phyloP scores from a whole-genome alignment of 2,329 filamentous ascomycete species.

The Aspergillus uvarum region DNA sequence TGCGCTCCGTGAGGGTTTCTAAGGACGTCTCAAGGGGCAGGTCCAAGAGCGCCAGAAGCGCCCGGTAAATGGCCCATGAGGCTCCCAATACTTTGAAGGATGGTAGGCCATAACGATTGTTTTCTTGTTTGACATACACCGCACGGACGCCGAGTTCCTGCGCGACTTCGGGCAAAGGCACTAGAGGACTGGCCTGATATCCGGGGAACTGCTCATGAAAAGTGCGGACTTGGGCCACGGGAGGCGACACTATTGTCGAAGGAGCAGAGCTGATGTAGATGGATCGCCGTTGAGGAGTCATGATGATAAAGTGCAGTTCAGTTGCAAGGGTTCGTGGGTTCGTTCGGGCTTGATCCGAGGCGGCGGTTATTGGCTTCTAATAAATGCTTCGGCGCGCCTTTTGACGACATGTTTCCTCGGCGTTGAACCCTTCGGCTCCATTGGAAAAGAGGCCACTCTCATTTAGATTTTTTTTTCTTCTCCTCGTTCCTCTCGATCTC shows the following conservation, averaged over 20 bases:
- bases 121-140: conserved; percentile 71
- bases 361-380: neutral
- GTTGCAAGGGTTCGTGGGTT: neutral
- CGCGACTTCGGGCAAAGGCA: conserved; percentile 56
- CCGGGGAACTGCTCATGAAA: conserved; percentile 60
- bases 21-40: conserved; percentile 44
- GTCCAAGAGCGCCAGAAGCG: conserved; percentile 49
- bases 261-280: conserved; percentile 30
- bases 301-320: neutral
- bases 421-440: neutral
- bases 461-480: too few relatives aligned
- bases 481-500: neutral
- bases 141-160: conserved; percentile 56
- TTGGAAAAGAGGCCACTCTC: neutral
- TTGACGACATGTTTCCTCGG: neutral
- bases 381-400: neutral
- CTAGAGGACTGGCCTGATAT: conserved; percentile 58
- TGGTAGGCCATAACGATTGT: conserved; percentile 64
- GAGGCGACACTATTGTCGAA: conserved; percentile 15
- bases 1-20: conserved; percentile 22
- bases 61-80: conserved; percentile 68
- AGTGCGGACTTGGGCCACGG: conserved; percentile 12
- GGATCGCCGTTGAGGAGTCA: conserved; percentile 22
- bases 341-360: neutral
- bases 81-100: conserved; percentile 81